Base-by-base conservation (phyloP, 352 stramenopile species). In the Hyaloperonospora arabidopsidis region DNA sequence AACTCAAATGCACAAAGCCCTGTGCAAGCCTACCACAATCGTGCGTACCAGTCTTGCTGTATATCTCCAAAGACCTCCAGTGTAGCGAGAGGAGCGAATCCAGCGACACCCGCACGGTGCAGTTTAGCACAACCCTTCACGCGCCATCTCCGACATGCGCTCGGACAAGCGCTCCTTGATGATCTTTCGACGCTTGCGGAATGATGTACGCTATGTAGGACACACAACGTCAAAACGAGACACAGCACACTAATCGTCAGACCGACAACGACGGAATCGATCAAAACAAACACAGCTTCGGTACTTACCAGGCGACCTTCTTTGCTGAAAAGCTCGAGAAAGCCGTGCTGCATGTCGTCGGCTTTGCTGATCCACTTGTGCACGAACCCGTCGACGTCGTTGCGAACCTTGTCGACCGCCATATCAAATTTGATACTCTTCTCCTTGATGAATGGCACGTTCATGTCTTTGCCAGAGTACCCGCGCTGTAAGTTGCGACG, bases 401-500 rank as follows among this genome's bases (percentile, higher is more conserved):
- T 71, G 63, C 86, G 85, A 45, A 87, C 71, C 54, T 92, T 88
- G 65, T 94, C 82, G 45, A 90, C 66, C 12, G 81, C 68, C 68
- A 92, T 92, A 59, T 94, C 84, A 46, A 92, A 79, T 68, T 94
- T 90, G 66, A 94, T 92, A 46, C 59, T 84, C 58, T 91, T 83
- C 59, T 94, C 84, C 53, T 92, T 89, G 45, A 95, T 82, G 60
- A 87, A 87, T 41, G 81, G 79, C 41, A 95, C 85, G 52, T 96
- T 96, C 86, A 96, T 95, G 44, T 95, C 87, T 65, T 95, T 95
- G 61, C 86, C 87, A 23, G 85, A 80, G 70, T 95, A 95, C 1
- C 86, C 87, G 35, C 86, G 82, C 59, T 89, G 67, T 49, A 96
- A 60, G 59, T 96, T 95, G 43, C 87, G 80, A 28, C 84, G 74